A percentile compares a stretch with the other conserved stretches of the same genome.
Evolutionary conservation across 2,329 filamentous ascomycete genomes (phyloP).

Genomic region (Fusarium subglutinans): DNA sequence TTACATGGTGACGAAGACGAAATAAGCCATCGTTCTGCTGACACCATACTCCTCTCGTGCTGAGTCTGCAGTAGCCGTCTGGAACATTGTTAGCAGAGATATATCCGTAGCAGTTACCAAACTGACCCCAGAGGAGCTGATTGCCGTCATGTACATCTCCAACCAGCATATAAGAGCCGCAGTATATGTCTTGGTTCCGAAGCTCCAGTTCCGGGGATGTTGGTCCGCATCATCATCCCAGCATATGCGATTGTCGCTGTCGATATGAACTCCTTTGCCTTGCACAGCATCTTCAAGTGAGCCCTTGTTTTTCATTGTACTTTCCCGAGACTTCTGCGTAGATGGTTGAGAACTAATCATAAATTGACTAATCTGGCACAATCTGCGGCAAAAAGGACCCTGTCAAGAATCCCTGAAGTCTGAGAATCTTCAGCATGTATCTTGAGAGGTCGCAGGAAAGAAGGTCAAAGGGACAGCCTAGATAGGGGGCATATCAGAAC

Average conservation of each 20-base stretch:
- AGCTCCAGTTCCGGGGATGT: background rate
- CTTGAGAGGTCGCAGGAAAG: fast-evolving
- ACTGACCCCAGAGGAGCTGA: background rate
- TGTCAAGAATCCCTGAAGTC: too few relatives aligned
- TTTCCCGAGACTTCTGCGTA: fast-evolving
- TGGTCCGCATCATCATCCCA: background rate
- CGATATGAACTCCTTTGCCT: background rate
- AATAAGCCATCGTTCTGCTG: background rate
- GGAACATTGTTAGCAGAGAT: background rate
- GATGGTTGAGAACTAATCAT: background rate
- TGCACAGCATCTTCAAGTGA: background rate
- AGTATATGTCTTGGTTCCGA: background rate
- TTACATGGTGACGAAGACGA: background rate
- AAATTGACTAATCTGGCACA: background rate
- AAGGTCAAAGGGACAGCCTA: background rate
- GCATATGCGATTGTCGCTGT: background rate
- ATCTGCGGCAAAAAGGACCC: background rate
- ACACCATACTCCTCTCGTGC: background rate
- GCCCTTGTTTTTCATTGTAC: background rate
- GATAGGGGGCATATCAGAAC: background rate
- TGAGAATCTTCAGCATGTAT: fast-evolving
- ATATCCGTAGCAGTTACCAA: background rate
- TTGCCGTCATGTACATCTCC: background rate
- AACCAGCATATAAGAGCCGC: background rate
- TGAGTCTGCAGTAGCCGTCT: background rate